Percentiles rank a stretch among this genome's conserved stretches.
Conservation (phyloP, 2,329 filamentous ascomycete species). For the Fusarium hostae region DNA sequence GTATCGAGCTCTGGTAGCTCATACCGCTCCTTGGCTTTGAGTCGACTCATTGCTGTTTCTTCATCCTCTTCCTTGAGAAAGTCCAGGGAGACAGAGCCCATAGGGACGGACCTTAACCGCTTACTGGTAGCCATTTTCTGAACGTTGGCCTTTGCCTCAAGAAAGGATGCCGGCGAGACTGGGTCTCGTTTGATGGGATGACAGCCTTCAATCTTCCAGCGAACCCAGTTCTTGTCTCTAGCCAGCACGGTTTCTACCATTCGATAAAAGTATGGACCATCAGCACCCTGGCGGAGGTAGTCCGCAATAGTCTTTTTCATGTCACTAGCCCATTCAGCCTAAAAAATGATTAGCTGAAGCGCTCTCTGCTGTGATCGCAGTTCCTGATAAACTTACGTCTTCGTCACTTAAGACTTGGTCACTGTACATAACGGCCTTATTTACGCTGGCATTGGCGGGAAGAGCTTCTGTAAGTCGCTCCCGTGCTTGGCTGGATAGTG, state of each 20-base stretch:
- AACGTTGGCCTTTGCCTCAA: constrained; percentile 73
- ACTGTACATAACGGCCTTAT: constrained; percentile 88
- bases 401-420: constrained; percentile 80
- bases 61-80: constrained; percentile 78
- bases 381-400: constrained; percentile 68
- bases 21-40: constrained; percentile 74
- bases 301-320: constrained; percentile 83
- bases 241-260: constrained; percentile 97
- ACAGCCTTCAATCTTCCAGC: constrained; percentile 97
- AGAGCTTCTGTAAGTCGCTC: constrained; percentile 67
- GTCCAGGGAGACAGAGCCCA: constrained; percentile 79
- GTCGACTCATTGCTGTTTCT: constrained; percentile 70
- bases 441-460: constrained; percentile 71
- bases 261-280: constrained; percentile 93
- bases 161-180: constrained; percentile 75
- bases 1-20: constrained; percentile 74
- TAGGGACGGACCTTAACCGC: constrained; percentile 73
- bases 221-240: constrained; percentile 97
- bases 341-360: constrained; percentile 20
- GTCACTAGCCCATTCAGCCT: constrained; percentile 84
- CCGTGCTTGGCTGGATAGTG: constrained; percentile 83
- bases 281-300: constrained; percentile 82
- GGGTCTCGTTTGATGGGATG: constrained; percentile 83
- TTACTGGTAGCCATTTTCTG: constrained; percentile 76
- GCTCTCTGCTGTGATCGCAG: not conserved